Percentiles rank a stretch among this genome's conserved stretches.
Evolutionary conservation across 495 filamentous ascomycete species (phyloP).

Genomic region (Neurospora sp.): DNA sequence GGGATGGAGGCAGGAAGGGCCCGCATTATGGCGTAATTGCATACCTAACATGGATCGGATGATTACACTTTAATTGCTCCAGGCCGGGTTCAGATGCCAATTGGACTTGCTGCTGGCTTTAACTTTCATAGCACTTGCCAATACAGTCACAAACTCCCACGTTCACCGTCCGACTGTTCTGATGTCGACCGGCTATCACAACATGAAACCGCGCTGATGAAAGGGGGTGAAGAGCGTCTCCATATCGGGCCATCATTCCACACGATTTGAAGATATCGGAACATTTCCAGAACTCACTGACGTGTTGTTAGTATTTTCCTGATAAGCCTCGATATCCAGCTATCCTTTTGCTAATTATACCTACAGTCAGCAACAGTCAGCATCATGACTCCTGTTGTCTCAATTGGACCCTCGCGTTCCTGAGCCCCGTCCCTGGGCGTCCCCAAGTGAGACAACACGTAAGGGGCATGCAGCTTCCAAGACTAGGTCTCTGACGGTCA

Average conservation of each 20-base stretch:
- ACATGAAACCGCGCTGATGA: neutral
- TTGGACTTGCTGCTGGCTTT: neutral
- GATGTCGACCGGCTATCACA: neutral
- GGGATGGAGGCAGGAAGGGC: neutral
- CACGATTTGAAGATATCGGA: neutral
- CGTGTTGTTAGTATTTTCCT: neutral
- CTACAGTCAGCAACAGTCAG: neutral
- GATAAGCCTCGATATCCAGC: neutral
- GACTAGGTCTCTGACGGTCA: neutral
- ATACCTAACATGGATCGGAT: neutral
- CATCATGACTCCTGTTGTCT: neutral
- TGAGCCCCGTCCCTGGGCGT: neutral
- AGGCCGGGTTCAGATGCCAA: neutral
- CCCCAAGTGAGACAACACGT: neutral
- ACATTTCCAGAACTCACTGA: neutral
- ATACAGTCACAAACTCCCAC: neutral
- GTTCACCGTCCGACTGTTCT: neutral
- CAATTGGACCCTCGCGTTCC: neutral
- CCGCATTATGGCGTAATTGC: constrained; percentile 2
- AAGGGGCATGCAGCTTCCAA: neutral
- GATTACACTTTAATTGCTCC: neutral
- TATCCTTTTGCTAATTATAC: neutral
- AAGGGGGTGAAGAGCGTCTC: neutral
- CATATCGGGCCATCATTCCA: neutral
- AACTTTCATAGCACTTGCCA: neutral